phyloP scores from a whole-genome alignment of 148 eudicot species.

The Vaccinium vitisidaea region DNA sequence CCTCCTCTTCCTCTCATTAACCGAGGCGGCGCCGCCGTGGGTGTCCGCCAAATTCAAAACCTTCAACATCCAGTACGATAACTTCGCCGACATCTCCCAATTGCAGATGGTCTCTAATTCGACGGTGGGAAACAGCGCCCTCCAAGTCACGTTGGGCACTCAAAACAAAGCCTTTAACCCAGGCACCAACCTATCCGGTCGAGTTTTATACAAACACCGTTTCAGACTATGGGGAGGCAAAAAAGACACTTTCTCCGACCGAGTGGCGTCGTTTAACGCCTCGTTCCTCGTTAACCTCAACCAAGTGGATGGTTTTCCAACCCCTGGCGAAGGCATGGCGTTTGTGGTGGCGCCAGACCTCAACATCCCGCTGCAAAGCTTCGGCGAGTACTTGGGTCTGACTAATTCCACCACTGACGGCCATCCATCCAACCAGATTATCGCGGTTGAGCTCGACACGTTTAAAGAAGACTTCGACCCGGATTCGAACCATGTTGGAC shows the following conservation, averaged over 20 bases:
- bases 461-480: conserved; percentile 54
- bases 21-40: background rate
- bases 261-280: conserved; percentile 58
- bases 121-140: conserved; percentile 27
- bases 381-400: conserved; percentile 56
- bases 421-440: conserved; percentile 25
- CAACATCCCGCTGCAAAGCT: conserved; percentile 39
- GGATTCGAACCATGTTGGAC: conserved; percentile 68
- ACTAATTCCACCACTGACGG: conserved; percentile 63
- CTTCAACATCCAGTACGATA: background rate
- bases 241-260: background rate
- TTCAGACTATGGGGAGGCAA: conserved; percentile 52
- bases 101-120: background rate
- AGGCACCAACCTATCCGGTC: conserved; percentile 38
- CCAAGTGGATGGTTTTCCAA: background rate
- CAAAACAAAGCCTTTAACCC: conserved; percentile 25
- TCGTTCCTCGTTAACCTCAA: conserved; percentile 56
- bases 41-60: conserved; percentile 17
- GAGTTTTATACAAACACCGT: conserved; percentile 25
- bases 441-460: conserved; percentile 84
- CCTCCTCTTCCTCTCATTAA: background rate
- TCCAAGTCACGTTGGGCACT: conserved; percentile 77
- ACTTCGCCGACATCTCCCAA: background rate
- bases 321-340: conserved; percentile 65
- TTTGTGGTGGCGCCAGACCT: conserved; percentile 56